Percentiles rank a stretch among this genome's conserved stretches.
Evolutionary conservation across 345 rosid genomes (phyloP).

Genomic region (Lagerstroemia speciosa): DNA sequence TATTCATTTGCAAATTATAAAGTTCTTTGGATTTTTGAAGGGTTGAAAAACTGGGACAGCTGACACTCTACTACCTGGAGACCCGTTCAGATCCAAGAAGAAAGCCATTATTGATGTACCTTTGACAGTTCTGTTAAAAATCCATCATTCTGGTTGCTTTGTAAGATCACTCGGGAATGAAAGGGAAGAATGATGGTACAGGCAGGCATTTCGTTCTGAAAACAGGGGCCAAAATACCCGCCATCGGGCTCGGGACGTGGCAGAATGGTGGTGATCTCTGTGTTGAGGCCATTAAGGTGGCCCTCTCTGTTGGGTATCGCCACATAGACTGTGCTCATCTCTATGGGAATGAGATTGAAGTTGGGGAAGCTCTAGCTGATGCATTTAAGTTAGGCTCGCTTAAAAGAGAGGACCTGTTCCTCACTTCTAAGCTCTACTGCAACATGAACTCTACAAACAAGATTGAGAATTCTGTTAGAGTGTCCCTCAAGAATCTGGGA

Average conservation of each 20-base stretch:
- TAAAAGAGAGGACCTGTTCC: conserved; percentile 46
- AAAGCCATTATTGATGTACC: background rate
- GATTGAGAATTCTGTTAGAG: conserved; percentile 55
- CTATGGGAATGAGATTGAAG: conserved; percentile 53
- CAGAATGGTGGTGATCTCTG: conserved; percentile 57
- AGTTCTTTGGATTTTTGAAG: background rate
- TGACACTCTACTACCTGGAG: background rate
- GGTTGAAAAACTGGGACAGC: background rate
- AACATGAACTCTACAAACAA: conserved; percentile 55
- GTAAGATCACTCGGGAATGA: conserved; percentile 21
- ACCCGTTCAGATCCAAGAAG: background rate
- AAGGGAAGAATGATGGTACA: conserved; percentile 27
- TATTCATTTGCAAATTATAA: background rate
- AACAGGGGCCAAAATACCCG: conserved; percentile 53
- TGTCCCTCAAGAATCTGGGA: conserved; percentile 50
- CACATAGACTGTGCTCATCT: conserved; percentile 61
- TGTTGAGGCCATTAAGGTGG: conserved; percentile 44
- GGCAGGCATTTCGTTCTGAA: conserved; percentile 39
- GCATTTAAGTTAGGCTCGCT: conserved; percentile 27
- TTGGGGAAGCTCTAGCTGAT: conserved; percentile 47
- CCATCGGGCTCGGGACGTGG: conserved; percentile 61
- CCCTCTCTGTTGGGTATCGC: conserved; percentile 48
- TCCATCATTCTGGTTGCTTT: background rate
- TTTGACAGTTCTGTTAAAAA: background rate
- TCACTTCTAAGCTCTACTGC: conserved; percentile 54